Percentiles rank a stretch among this genome's conserved stretches.
Evolutionary conservation across 75 land plant genomes (phyloP).

Genomic region (Picea glauca): DNA sequence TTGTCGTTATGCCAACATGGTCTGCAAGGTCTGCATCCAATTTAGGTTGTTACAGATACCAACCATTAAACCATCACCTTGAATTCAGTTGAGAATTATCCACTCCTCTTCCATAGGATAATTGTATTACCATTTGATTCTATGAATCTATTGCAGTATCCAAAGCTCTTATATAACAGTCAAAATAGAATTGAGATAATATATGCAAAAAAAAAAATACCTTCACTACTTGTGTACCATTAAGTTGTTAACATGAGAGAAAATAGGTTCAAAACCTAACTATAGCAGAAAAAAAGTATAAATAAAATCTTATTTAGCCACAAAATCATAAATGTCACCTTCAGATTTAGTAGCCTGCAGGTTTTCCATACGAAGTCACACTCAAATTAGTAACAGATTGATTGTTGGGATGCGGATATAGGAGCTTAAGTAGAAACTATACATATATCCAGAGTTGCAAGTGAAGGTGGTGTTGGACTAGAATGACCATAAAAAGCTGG

Average conservation of each 20-base stretch:
- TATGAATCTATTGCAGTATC: too few species aligned
- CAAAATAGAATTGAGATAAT: too few species aligned
- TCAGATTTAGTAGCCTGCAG: not conserved
- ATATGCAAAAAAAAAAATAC: not conserved
- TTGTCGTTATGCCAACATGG: too few species aligned
- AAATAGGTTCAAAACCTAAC: too few species aligned
- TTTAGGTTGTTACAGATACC: not conserved
- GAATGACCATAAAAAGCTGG: not conserved
- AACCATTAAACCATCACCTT: constrained; percentile 6
- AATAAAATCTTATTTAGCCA: too few species aligned
- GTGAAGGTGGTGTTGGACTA: not conserved
- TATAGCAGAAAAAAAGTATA: too few species aligned
- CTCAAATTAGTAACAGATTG: too few species aligned
- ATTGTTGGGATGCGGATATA: too few species aligned
- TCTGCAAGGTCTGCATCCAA: too few species aligned
- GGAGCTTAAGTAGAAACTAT: not conserved
- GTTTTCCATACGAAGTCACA: not conserved
- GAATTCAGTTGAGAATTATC: not conserved
- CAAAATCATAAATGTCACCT: too few species aligned
- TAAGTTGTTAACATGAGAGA: too few species aligned
- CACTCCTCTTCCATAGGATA: not conserved
- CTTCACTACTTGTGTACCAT: too few species aligned
- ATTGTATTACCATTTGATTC: not conserved
- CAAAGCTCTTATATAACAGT: not conserved
- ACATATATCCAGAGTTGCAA: constrained; percentile 3